phyloP scores from a whole-genome alignment of 805 yeast genomes.

The Yarrowia phangngaensis region DNA sequence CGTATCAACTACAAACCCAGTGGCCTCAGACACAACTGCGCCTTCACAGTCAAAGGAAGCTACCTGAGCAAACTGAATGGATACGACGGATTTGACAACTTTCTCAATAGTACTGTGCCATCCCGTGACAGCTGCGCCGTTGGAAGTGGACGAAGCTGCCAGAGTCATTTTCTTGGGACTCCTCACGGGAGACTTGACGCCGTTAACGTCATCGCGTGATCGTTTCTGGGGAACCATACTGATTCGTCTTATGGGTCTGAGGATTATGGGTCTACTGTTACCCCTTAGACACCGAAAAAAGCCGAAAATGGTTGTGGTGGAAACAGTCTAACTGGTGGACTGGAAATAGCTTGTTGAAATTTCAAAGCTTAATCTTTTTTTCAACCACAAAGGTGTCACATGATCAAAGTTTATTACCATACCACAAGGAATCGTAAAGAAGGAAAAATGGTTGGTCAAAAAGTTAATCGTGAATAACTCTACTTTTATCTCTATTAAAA shows the following conservation, averaged over 20 bases:
- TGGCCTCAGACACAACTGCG: constrained; percentile 76
- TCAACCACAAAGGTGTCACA: constrained; percentile 27
- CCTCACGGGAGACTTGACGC: constrained; percentile 20
- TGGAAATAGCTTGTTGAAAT: constrained; percentile 10
- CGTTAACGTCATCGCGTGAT: constrained; percentile 22
- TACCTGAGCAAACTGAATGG: constrained; percentile 85
- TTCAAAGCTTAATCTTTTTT: constrained; percentile 19
- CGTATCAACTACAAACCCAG: constrained; percentile 90
- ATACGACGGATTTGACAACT: constrained; percentile 82
- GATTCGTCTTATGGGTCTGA: constrained; percentile 26
- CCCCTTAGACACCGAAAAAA: constrained; percentile 24
- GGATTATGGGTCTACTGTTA: constrained; percentile 12
- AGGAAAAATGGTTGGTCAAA: too few relatives aligned
- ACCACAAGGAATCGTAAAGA: constrained; percentile 8
- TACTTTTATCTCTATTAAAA: too few relatives aligned
- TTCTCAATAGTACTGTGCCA: constrained; percentile 82
- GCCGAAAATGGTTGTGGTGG: constrained; percentile 21
- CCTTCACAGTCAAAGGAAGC: constrained; percentile 81
- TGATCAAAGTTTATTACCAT: constrained; percentile 10
- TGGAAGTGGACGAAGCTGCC: constrained; percentile 12
- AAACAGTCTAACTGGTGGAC: constrained; percentile 13
- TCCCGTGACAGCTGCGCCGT: constrained; percentile 36
- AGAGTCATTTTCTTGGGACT: constrained; percentile 25
- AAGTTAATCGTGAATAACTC: too few relatives aligned
- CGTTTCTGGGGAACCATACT: constrained; percentile 23